These are phyloP conservation scores for Gaultheria prostrata DNA, from an alignment of 148 eudicot genomes.

Conservation along the genomic window DNA sequence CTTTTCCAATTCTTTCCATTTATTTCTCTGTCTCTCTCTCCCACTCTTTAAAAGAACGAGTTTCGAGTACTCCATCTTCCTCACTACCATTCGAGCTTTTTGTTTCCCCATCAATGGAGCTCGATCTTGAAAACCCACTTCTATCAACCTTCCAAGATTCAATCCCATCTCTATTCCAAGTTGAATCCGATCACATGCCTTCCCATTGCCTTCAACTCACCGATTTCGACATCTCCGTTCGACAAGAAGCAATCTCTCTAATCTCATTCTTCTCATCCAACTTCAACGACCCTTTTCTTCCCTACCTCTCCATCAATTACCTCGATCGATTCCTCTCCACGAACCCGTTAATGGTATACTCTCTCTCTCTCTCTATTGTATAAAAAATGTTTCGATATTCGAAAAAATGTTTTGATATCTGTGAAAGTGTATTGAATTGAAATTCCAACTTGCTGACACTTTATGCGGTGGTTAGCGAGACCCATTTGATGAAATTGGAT, in stretches of 20 bases:
- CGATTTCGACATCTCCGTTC: conserved; percentile 11
- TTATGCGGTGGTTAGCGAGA: no score
- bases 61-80: conserved; percentile 14
- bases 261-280: conserved; percentile 25
- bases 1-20: conserved; percentile 5
- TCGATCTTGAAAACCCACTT: conserved; percentile 53
- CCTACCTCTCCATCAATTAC: conserved; percentile 54
- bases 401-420: no score
- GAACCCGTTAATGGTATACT: conserved; percentile 27
- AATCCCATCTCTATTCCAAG: conserved; percentile 23
- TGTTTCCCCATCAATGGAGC: conserved; percentile 30
- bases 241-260: conserved; percentile 30
- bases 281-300: conserved; percentile 30
- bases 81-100: not conserved
- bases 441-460: no score
- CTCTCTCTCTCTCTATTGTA: not conserved
- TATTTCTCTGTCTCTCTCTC: conserved; percentile 11
- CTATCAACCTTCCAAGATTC: conserved; percentile 22
- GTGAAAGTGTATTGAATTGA: no score
- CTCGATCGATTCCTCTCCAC: conserved; percentile 52
- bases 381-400: no score
- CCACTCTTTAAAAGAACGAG: not conserved
- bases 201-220: conserved; percentile 18
- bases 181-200: conserved; percentile 48
- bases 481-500: not conserved